A percentile compares a stretch with the other conserved stretches of the same genome.
These are phyloP conservation scores for Pseudocercospora crystallina DNA, from an alignment of 2,329 filamentous ascomycete genomes.

Conservation along the genomic window DNA sequence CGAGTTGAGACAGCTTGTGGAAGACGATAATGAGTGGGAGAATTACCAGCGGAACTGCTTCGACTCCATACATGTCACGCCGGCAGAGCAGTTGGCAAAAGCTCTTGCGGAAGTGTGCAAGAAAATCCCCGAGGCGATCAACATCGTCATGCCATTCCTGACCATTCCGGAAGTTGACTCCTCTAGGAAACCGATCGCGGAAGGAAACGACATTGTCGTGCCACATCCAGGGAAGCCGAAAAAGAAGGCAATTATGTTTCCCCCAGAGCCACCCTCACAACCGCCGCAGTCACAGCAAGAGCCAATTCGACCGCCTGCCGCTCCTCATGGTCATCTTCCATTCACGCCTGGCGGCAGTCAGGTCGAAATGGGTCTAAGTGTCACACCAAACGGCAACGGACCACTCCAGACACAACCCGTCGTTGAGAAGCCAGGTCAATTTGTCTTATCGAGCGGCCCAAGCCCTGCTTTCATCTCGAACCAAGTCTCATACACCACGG, in stretches of 20 bases:
- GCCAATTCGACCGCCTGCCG: neutral
- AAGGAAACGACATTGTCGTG: slow-evolving; percentile 17
- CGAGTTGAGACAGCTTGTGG: slow-evolving; percentile 18
- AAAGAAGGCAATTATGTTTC: neutral
- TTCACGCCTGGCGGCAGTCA: neutral
- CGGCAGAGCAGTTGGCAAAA: slow-evolving; percentile 12
- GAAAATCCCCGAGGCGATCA: slow-evolving; percentile 19
- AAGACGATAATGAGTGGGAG: slow-evolving; percentile 19
- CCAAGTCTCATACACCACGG: too few relatives aligned
- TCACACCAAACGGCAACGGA: too few relatives aligned
- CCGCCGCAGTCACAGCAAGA: neutral
- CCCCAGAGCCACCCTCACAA: neutral
- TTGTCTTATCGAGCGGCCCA: neutral
- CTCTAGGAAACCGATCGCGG: slow-evolving; percentile 5
- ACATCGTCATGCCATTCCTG: slow-evolving; percentile 19
- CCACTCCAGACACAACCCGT: neutral
- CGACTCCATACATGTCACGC: slow-evolving; percentile 19
- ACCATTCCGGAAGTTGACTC: neutral
- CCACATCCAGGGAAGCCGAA: slow-evolving; percentile 12
- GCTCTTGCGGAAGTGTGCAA: slow-evolving; percentile 25
- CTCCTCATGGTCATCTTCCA: neutral
- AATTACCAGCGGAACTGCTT: slow-evolving; percentile 15
- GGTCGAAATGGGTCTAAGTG: too few relatives aligned
- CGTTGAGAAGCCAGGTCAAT: neutral
- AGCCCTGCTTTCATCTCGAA: too few relatives aligned